Evolutionary conservation across 768 basidiomycete genomes (phyloP), one percentile per base, ranked within the genome.

Genomic region (Rossbeevera mucosa): DNA sequence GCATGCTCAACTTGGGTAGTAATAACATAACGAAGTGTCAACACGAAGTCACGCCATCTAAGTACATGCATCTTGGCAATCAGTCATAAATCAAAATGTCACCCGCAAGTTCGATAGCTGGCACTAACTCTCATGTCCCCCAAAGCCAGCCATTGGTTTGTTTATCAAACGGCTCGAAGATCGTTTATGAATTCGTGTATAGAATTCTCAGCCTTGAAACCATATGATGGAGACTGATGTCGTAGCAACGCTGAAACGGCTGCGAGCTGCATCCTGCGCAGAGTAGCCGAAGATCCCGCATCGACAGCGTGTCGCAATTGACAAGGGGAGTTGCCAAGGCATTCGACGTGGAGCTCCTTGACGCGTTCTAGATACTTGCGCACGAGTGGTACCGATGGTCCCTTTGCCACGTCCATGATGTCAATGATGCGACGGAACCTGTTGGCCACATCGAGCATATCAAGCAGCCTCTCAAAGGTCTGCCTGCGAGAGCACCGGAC

Each of bases 341-440:
- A 79, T 58, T 78, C 76, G 55, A 81, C 79, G 53, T 76, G 68
- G 54, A 79, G 76, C 59, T 79, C 81, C 44, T 76, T 71, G 59
- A 88, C 72, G 57, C 82, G 82, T 20, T 79, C 76, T 38, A 88
- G 71, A 67, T 77, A 85, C 75, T 79, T 80, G 41, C 75, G 74
- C 49, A 88, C 73, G 63, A 83, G 83, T 1, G 86, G 87, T n/a
- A 88, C 76, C 59, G 83, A 86, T 4, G 85, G 76, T 3, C 77
- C 76, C 74, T n/a, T 72, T 74, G 33, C 76, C 68, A 53, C 59
- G 56, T 28, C 61, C 48, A 49, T 71, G 22, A 80, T 66, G 26
- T 62, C 59, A 29, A 83, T 80, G 58, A 86, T 83, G 14, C 74
- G 29, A 30, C 11, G 13, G 24, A 48, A 51, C 43, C 41, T 22